phyloP scores from a whole-genome alignment of 495 filamentous ascomycete genomes.

The Daldinia caldariorum region DNA sequence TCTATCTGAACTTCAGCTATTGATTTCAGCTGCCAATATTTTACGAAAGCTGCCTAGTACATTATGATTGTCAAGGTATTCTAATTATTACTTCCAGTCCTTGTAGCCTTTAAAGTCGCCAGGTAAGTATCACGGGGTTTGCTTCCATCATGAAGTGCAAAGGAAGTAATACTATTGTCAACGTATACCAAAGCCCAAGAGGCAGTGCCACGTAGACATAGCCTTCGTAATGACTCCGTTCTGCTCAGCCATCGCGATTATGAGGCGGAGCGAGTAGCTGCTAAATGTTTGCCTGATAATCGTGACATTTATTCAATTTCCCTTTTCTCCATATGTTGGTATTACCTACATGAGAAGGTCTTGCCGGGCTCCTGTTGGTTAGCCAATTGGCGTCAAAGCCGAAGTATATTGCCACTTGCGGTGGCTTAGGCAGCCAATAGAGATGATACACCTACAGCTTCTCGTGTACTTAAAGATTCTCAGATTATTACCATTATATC shows the following conservation, averaged over 20 bases:
- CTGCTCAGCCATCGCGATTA: too few relatives aligned
- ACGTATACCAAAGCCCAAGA: slow-evolving; percentile 18
- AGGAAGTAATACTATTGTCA: slow-evolving; percentile 12
- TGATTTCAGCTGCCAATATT: background rate
- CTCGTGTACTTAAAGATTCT: background rate
- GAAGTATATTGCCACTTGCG: slow-evolving; percentile 10
- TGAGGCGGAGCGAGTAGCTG: too few relatives aligned
- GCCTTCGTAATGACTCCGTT: too few relatives aligned
- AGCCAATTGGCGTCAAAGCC: slow-evolving; percentile 10
- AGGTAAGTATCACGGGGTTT: background rate
- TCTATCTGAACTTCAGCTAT: background rate
- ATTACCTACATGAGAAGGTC: slow-evolving; percentile 1
- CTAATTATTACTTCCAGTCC: too few relatives aligned
- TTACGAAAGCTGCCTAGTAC: background rate
- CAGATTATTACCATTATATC: background rate
- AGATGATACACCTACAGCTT: background rate
- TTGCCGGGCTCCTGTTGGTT: slow-evolving; percentile 10
- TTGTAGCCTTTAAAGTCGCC: too few relatives aligned
- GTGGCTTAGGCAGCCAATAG: background rate
- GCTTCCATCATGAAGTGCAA: background rate
- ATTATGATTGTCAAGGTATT: slow-evolving; percentile 3
- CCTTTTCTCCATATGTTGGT: too few relatives aligned
- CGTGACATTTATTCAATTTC: too few relatives aligned
- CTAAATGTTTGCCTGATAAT: too few relatives aligned
- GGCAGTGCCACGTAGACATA: background rate